phyloP scores from a whole-genome alignment of 805 yeast species.

The Ogataea siamensis region DNA sequence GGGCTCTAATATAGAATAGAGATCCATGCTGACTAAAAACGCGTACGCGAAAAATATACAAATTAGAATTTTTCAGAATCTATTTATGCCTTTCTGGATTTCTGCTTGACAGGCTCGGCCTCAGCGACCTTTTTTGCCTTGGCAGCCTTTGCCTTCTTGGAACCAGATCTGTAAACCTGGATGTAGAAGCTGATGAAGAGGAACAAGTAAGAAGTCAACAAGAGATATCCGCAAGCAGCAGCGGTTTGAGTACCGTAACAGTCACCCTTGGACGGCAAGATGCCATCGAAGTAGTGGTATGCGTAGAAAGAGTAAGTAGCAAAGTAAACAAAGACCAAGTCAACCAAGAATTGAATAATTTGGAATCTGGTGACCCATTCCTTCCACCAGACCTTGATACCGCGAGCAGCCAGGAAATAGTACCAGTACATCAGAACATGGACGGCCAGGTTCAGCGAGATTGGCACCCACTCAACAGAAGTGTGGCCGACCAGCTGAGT shows the following conservation, averaged over 20 bases:
- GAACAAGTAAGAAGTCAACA: slow-evolving; percentile 83
- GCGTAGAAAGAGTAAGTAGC: slow-evolving; percentile 92
- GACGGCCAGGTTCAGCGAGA: slow-evolving; percentile 81
- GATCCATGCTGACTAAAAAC: slow-evolving; percentile 23
- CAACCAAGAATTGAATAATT: slow-evolving; percentile 88
- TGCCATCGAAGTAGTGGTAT: slow-evolving; percentile 53
- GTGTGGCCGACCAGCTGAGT: slow-evolving; percentile 89
- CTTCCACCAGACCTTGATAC: slow-evolving; percentile 98
- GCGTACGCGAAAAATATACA: slow-evolving; percentile 4
- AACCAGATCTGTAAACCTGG: slow-evolving; percentile 65
- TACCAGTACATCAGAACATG: slow-evolving; percentile 98
- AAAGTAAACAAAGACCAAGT: slow-evolving; percentile 86
- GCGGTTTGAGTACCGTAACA: slow-evolving; percentile 94
- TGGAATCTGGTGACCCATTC: slow-evolving; percentile 98
- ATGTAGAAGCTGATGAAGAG: slow-evolving; percentile 92
- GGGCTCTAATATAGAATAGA: slow-evolving; percentile 28
- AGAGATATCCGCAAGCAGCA: slow-evolving; percentile 86
- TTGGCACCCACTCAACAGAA: slow-evolving; percentile 93
- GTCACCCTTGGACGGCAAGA: slow-evolving; percentile 75
- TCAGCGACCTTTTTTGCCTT: slow-evolving; percentile 17
- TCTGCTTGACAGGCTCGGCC: slow-evolving; percentile 20
- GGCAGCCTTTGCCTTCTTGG: slow-evolving; percentile 19
- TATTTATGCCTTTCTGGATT: slow-evolving; percentile 33
- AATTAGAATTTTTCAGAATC: neutral
- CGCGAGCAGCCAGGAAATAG: slow-evolving; percentile 89